Percentiles rank a stretch among this genome's conserved stretches.
Evolutionary conservation across 371 early-diverging fungal species (phyloP).

Genomic region (Circinella minor): DNA sequence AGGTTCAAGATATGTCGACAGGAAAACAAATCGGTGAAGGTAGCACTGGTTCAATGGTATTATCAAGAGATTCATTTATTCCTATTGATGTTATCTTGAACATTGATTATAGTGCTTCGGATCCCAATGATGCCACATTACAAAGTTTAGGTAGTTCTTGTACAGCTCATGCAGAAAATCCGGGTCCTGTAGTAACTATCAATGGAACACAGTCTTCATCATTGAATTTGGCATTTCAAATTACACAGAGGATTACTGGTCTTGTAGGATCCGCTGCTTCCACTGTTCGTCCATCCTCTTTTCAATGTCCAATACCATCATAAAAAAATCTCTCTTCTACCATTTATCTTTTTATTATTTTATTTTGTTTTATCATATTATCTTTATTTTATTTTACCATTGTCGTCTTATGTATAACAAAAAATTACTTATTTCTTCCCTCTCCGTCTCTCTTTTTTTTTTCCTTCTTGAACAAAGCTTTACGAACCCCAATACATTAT

Average conservation of each 20-base stretch:
- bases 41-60: conserved; percentile 21
- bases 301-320: conserved; percentile 27
- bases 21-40: conserved; percentile 23
- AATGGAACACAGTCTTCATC: conserved; percentile 7
- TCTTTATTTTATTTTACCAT: neutral
- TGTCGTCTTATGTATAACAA: no score
- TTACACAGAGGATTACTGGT: conserved; percentile 36
- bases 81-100: conserved; percentile 16
- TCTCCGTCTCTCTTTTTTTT: neutral
- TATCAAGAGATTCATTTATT: conserved; percentile 7
- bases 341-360: no score
- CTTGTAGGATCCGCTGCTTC: conserved; percentile 29
- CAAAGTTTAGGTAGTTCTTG: neutral
- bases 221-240: conserved; percentile 27
- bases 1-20: conserved; percentile 16
- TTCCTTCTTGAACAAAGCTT: no score
- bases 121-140: conserved; percentile 14
- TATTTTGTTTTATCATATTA: no score
- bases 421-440: no score
- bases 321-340: neutral
- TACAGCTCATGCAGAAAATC: neutral
- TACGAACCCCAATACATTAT: no score
- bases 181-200: neutral
- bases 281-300: conserved; percentile 23
- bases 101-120: conserved; percentile 19